phyloP scores from a whole-genome alignment of 192 early-diverging fungal genomes.

The Jimgerdemannia flammicorona region DNA sequence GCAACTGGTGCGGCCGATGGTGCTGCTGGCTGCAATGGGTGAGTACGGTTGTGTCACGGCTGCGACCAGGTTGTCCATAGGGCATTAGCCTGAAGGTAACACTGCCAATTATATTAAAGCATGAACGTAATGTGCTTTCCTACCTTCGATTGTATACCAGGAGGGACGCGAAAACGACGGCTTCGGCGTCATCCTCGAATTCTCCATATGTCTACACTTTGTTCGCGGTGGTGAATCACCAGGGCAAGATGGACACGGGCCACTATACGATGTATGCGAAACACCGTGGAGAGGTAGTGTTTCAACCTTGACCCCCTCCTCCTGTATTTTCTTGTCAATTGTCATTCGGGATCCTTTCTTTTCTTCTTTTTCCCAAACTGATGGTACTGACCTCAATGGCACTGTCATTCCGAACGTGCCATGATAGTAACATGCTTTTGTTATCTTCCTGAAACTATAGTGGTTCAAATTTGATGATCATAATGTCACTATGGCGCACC shows the following conservation, averaged over 20 bases:
- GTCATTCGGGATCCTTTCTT: not conserved
- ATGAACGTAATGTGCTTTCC: not conserved
- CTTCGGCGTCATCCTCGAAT: conserved; percentile 1
- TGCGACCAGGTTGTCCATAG: too few species aligned
- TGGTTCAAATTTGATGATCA: conserved; percentile 95
- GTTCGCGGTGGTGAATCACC: conserved; percentile 91
- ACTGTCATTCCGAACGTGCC: not conserved
- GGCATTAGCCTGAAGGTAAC: not conserved
- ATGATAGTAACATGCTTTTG: too few species aligned
- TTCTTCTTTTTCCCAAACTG: not conserved
- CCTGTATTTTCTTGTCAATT: not conserved
- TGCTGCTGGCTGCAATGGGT: not conserved
- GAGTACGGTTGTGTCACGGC: not conserved
- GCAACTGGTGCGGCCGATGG: conserved; percentile 13
- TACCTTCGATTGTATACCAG: not conserved
- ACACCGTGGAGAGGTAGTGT: conserved; percentile 64
- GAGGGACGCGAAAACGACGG: not conserved
- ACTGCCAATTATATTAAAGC: too few species aligned
- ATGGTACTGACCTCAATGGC: too few species aligned
- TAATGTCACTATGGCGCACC: conserved; percentile 58
- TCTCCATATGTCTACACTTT: conserved; percentile 74
- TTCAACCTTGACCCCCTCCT: not conserved
- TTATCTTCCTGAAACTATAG: conserved; percentile 22
- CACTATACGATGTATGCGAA: conserved; percentile 89
- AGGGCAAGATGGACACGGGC: conserved; percentile 89